Conservation (phyloP, 371 early-diverging fungal species). For the Apophysomyces elegans region DNA sequence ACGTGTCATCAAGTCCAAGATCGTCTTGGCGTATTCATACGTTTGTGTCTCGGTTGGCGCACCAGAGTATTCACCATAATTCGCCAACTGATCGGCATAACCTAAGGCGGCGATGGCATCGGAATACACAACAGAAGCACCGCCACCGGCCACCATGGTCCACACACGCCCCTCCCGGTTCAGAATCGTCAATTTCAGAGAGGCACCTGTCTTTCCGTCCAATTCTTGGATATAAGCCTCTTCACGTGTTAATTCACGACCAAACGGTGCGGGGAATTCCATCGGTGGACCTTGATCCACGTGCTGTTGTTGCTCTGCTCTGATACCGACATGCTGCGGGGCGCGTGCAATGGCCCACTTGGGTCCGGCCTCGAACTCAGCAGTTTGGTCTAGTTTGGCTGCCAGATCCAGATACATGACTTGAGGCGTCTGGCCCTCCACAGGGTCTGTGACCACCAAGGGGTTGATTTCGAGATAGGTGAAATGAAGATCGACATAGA, state of each 20-base stretch:
- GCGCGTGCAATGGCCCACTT: constrained; percentile 82
- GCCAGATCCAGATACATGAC: constrained; percentile 92
- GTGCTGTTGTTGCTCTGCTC: constrained; percentile 37
- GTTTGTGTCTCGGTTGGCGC: constrained; percentile 96
- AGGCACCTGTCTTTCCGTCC: constrained; percentile 97
- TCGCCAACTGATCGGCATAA: constrained; percentile 89
- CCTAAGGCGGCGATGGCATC: constrained; percentile 96
- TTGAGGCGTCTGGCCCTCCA: constrained; percentile 54
- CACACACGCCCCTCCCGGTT: constrained; percentile 94
- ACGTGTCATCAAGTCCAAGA: constrained; percentile 96
- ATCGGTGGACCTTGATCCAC: constrained; percentile 80
- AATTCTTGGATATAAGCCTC: constrained; percentile 95
- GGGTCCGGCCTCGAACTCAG: constrained; percentile 91
- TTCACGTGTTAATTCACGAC: constrained; percentile 90
- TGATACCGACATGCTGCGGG: constrained; percentile 51
- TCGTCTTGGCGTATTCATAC: constrained; percentile 97
- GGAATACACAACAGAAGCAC: constrained; percentile 93
- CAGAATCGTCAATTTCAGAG: constrained; percentile 92
- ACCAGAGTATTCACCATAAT: constrained; percentile 98
- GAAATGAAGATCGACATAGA: constrained; percentile 93
- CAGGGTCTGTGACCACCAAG: constrained; percentile 83
- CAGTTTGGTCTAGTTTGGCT: constrained; percentile 96
- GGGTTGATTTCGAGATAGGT: constrained; percentile 98
- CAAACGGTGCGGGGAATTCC: constrained; percentile 97
- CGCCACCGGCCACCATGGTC: constrained; percentile 99